Evolutionary conservation across 371 early-diverging fungal genomes (phyloP).

Genomic region (Polyrhizophydium stewartii): DNA sequence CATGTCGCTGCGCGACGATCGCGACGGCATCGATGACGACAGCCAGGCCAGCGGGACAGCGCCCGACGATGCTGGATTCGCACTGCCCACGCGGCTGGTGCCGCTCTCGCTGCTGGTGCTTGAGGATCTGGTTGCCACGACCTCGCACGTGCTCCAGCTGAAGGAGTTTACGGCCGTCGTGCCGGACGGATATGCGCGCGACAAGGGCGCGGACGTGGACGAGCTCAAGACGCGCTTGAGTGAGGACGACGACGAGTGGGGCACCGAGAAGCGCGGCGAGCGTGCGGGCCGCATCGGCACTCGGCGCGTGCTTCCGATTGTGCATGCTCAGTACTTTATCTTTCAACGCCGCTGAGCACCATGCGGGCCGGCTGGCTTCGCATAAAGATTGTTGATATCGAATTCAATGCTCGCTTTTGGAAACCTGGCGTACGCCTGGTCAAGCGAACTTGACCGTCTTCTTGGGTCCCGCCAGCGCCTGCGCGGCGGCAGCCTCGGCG

Average conservation of each 20-base stretch:
- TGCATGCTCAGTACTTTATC: constrained; percentile 8
- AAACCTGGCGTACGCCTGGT: no score
- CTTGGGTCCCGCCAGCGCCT: no score
- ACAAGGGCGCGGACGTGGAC: constrained; percentile 43
- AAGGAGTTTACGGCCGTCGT: constrained; percentile 82
- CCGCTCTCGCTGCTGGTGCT: constrained; percentile 72
- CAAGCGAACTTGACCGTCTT: no score
- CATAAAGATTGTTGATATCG: no score
- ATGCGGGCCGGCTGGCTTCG: no score
- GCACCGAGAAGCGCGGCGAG: constrained; percentile 17
- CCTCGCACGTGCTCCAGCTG: constrained; percentile 40
- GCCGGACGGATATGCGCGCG: constrained; percentile 73
- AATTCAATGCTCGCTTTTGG: no score
- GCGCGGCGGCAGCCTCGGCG: no score
- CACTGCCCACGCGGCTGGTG: constrained; percentile 49
- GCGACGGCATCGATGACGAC: neutral
- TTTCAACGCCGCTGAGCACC: no score
- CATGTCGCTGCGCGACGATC: neutral
- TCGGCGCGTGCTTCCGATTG: constrained; percentile 20
- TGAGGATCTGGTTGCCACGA: constrained; percentile 55
- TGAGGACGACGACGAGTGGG: constrained; percentile 28
- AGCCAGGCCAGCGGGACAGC: constrained; percentile 42
- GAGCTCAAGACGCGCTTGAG: constrained; percentile 24
- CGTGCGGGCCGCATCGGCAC: neutral
- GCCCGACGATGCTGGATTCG: neutral